Evolutionary conservation across 257 asterid genomes (phyloP), one percentile per base, ranked within the genome.

Genomic region (Plantago elongata): DNA sequence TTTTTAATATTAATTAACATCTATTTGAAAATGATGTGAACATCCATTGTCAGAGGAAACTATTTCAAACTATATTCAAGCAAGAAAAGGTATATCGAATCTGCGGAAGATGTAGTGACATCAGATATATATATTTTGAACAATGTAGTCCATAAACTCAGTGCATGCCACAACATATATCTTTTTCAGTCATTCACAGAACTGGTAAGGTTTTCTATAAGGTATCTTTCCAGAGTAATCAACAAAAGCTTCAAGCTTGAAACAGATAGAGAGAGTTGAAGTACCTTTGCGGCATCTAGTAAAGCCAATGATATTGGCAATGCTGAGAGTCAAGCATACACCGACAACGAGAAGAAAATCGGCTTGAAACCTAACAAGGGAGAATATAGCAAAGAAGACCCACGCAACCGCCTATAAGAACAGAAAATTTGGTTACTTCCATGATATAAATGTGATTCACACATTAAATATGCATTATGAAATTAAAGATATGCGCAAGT

Each of bases 231-330:
- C 34, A 29, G 7, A 18, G 40, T 54, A 54, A 8, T 62, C 52
- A 51, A 13, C 64, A 52, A 13, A 30, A 48, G 37, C 27, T 34
- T 30, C 3, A 38, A 63, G 69, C 45, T 52, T 50, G 66, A 60
- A 49, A 55, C 51, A 51, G 18, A 62, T 46, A 54, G 38, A 47
- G 40, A 43, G 14, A 69, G 47, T 47, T 66, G 13, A 65, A 80
- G 47, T 66, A 89, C 99, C 99, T 89, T 93, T 93, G 66, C 85
- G 89, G 79, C 99, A 93, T 76, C 79, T 87, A 34, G 97, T 93
- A 78, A 93, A 93, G 79, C 97, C 98, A 73, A 93, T 79, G 60
- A 93, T 93, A 76, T 93, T 93, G 67, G 99, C 99, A 65, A 85
- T 57, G 72, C 99, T 80, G 72, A 93, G 97, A 62, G 99, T 93